Base-by-base conservation (phyloP, 1,284 basidiomycete genomes). In the Neonothopanus nambi region DNA sequence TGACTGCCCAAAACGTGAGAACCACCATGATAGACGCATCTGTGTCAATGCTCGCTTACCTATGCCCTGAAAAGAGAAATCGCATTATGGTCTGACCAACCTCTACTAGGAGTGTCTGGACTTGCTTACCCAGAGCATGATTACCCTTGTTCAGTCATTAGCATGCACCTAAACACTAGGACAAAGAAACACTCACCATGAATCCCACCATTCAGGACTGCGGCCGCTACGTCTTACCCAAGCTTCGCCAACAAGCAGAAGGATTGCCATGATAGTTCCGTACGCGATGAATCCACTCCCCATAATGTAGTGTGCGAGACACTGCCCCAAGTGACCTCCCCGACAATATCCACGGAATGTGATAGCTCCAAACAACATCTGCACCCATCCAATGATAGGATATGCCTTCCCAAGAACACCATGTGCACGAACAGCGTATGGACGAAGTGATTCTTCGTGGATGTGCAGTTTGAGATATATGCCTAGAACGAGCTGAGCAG, bases 401-500 rank as follows among this genome's bases (percentile, higher is more conserved):
- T 93, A 98, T 17, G 75, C 61, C 66, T 91, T 95, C 17, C 96
- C 96, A 3, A 98, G 70, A 15, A 93, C 62, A 1, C 93, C 89
- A 63, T 98, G 96, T 1, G 78, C 68, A 9, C 76, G 71, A 12
- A 94, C 89, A 6, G 88, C 81, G 62, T 80, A 89, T 0, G 90
- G 89, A 21, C 95, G 80, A 9, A 95, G 64, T 1, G 81, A 81
- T 57, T 78, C 76, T 70, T 98, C 92, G 58, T 95, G 80, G 18
- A 98, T 85, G 69, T 98, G 96, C 3, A 96, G 74, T 71, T 96
- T 98, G 58, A 98, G 85, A 70, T 97, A 98, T 55, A 95, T 79
- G 5, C 95, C 95, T 48, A 93, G 75, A 15, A 67, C 65, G 7
- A 89, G 76, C 70, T 98, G 95, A 1, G 76, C 64, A 15, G 79